These are phyloP conservation scores for Litchi chinensis DNA, from an alignment of 345 rosid genomes.

Conservation along the genomic window DNA sequence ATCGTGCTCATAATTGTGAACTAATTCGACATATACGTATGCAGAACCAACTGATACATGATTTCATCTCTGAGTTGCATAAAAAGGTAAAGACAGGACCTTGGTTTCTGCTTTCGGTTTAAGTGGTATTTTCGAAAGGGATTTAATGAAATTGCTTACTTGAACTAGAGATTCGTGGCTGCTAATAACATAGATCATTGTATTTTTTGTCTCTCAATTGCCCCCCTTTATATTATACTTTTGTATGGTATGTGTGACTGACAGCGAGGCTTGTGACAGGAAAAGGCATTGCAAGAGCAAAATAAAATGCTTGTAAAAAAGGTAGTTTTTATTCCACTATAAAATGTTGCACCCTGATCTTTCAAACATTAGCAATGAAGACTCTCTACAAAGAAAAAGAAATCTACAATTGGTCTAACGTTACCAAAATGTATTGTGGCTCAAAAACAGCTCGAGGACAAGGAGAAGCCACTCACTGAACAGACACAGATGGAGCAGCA, in stretches of 20 bases:
- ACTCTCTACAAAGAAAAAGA: neutral
- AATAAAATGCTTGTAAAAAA: conserved; percentile 55
- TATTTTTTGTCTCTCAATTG: neutral
- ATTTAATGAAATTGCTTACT: neutral
- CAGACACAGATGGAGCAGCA: conserved; percentile 36
- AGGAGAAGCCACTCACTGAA: conserved; percentile 36
- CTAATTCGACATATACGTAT: conserved; percentile 11
- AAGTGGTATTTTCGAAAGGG: neutral
- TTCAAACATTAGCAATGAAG: neutral
- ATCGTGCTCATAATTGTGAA: neutral
- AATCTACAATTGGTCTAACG: neutral
- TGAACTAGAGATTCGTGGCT: too few relatives aligned
- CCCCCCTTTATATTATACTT: neutral
- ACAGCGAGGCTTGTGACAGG: conserved; percentile 41
- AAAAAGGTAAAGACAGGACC: conserved; percentile 54
- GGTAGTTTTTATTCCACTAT: conserved; percentile 39
- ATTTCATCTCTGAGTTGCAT: conserved; percentile 61
- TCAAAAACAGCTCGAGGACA: conserved; percentile 36
- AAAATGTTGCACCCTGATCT: neutral
- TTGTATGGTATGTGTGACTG: neutral
- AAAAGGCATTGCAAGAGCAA: conserved; percentile 53
- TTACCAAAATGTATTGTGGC: neutral
- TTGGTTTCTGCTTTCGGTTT: neutral
- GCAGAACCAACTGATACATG: conserved; percentile 75
- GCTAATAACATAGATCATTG: too few relatives aligned